Evolutionary conservation across 164 flowering plant species (phyloP).

Genomic region (Tetracentron sinense): DNA sequence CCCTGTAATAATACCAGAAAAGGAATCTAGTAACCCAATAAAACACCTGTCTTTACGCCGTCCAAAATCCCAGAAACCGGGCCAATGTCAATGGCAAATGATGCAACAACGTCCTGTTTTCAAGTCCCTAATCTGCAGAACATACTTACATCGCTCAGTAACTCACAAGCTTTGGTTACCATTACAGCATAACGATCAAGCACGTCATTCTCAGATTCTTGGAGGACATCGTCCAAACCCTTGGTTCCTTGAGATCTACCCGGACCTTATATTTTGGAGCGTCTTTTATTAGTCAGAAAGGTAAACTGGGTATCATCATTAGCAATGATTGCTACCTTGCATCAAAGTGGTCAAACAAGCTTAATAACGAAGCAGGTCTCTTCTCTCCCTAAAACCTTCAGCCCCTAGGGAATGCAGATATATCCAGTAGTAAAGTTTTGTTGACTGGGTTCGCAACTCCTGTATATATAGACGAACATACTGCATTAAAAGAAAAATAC

Average conservation of each 20-base stretch:
- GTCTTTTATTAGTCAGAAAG: constrained; percentile 77
- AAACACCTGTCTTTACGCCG: constrained; percentile 63
- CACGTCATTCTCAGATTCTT: constrained; percentile 74
- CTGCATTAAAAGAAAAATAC: constrained; percentile 37
- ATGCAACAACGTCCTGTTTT: constrained; percentile 73
- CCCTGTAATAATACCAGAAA: constrained; percentile 81
- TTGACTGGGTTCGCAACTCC: constrained; percentile 85
- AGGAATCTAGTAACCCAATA: constrained; percentile 89
- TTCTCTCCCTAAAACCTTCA: constrained; percentile 47
- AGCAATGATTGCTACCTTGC: constrained; percentile 70
- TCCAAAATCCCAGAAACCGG: constrained; percentile 57
- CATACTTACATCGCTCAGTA: constrained; percentile 90
- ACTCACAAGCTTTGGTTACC: constrained; percentile 63
- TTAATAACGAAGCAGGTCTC: constrained; percentile 73
- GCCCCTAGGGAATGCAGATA: constrained; percentile 75
- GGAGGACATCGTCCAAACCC: constrained; percentile 68
- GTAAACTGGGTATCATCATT: constrained; percentile 89
- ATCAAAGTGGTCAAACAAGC: constrained; percentile 80
- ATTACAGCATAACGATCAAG: constrained; percentile 76
- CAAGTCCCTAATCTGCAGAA: constrained; percentile 82
- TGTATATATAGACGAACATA: constrained; percentile 54
- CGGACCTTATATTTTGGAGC: constrained; percentile 90
- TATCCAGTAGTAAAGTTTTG: constrained; percentile 85
- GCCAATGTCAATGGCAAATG: constrained; percentile 86
- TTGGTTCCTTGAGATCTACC: constrained; percentile 81